Conservation (phyloP, 2,329 filamentous ascomycete species). For the Neopestalotiopsis sp. region DNA sequence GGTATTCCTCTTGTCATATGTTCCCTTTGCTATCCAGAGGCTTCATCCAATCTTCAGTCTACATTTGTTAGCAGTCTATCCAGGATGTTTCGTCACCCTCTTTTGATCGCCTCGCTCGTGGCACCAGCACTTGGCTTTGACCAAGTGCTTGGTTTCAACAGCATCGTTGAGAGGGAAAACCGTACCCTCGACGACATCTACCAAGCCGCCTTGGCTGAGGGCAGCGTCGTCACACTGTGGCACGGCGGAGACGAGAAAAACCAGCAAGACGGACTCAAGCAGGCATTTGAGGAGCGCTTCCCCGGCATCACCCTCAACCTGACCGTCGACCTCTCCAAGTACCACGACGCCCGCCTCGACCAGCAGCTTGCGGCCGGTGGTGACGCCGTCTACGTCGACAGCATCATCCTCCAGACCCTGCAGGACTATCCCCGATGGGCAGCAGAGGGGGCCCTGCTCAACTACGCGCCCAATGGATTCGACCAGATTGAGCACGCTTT, state of each 20-base stretch:
- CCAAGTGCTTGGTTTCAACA: conserved; percentile 30
- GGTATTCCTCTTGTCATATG: neutral
- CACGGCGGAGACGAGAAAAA: conserved; percentile 52
- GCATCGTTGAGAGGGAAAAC: conserved; percentile 41
- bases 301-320: conserved; percentile 56
- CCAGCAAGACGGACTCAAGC: conserved; percentile 45
- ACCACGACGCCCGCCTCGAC: conserved; percentile 54
- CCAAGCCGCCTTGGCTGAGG: conserved; percentile 52
- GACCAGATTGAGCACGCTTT: conserved; percentile 46
- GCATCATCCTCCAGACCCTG: conserved; percentile 53
- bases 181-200: conserved; percentile 55
- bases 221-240: conserved; percentile 49
- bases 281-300: conserved; percentile 50
- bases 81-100: neutral
- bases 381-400: conserved; percentile 48
- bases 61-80: neutral
- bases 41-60: neutral
- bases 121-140: conserved; percentile 26
- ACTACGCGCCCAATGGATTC: conserved; percentile 54
- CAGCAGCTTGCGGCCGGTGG: conserved; percentile 41
- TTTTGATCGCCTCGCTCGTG: conserved; percentile 5
- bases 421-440: conserved; percentile 59
- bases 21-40: neutral
- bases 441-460: conserved; percentile 47
- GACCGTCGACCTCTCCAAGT: conserved; percentile 61